Percentiles rank a stretch among this genome's conserved stretches.
Conservation (phyloP, 805 yeast species). For the Kodamaea hsintzibuensis region DNA sequence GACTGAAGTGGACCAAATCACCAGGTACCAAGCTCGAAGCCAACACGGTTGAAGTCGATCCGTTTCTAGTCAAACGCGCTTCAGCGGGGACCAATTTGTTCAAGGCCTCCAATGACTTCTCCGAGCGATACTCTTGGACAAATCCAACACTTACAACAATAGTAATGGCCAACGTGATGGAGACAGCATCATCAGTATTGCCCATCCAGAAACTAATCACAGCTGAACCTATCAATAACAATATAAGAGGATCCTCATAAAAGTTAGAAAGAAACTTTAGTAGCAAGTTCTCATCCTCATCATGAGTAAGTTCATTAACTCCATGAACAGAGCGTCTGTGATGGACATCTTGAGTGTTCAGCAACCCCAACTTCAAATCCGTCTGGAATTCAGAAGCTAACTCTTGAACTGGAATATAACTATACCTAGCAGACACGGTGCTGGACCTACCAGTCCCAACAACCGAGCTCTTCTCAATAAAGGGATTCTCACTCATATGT, state of each 20-base stretch:
- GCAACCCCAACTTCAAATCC: slow-evolving; percentile 58
- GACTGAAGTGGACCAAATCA: slow-evolving; percentile 82
- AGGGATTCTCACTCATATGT: slow-evolving; percentile 45
- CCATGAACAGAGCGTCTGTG: slow-evolving; percentile 79
- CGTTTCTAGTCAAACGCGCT: slow-evolving; percentile 86
- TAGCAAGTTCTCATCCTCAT: slow-evolving; percentile 75
- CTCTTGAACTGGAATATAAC: slow-evolving; percentile 64
- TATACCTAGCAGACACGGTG: slow-evolving; percentile 65
- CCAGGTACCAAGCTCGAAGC: slow-evolving; percentile 95
- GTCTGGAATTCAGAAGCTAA: slow-evolving; percentile 65
- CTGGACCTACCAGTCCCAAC: slow-evolving; percentile 21
- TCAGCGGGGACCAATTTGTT: slow-evolving; percentile 95
- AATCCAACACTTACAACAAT: slow-evolving; percentile 97
- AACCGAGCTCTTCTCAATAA: slow-evolving; percentile 21
- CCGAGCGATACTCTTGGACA: slow-evolving; percentile 95
- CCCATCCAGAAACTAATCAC: slow-evolving; percentile 86
- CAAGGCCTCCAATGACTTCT: slow-evolving; percentile 89
- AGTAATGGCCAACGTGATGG: slow-evolving; percentile 86
- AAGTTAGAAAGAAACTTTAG: slow-evolving; percentile 77
- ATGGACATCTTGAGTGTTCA: slow-evolving; percentile 66
- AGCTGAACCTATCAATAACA: slow-evolving; percentile 88
- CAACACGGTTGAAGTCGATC: slow-evolving; percentile 73
- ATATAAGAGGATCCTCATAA: slow-evolving; percentile 86
- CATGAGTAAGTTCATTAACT: slow-evolving; percentile 69
- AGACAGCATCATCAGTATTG: slow-evolving; percentile 93